Conservation (phyloP, 495 filamentous ascomycete species). For the Neurospora sp. region DNA sequence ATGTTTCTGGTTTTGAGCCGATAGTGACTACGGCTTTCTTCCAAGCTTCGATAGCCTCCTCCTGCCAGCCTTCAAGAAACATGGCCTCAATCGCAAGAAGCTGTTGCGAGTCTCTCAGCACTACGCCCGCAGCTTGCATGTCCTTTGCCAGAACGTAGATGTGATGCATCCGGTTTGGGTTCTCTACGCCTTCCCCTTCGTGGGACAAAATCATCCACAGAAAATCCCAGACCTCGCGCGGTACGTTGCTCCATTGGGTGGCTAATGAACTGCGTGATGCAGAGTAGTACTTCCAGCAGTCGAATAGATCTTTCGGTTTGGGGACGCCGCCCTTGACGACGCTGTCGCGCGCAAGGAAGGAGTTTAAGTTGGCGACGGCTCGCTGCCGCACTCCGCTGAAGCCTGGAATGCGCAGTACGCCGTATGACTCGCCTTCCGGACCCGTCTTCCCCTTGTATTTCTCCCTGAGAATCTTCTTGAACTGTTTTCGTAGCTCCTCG, state of each 20-base stretch:
- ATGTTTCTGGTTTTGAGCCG: constrained; percentile 40
- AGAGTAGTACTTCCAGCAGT: constrained; percentile 36
- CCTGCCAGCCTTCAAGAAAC: constrained; percentile 48
- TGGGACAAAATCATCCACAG: constrained; percentile 40
- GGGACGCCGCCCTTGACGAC: constrained; percentile 21
- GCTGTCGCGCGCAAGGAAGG: constrained; percentile 20
- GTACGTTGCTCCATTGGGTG: constrained; percentile 33
- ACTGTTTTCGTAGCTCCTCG: constrained; percentile 17
- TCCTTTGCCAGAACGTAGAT: constrained; percentile 52
- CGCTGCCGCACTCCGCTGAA: constrained; percentile 18
- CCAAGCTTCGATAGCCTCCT: constrained; percentile 55
- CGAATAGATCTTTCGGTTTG: constrained; percentile 18
- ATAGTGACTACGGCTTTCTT: constrained; percentile 45
- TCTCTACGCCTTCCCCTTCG: constrained; percentile 22
- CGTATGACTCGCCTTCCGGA: constrained; percentile 13
- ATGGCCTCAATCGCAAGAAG: constrained; percentile 56
- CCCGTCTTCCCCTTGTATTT: constrained; percentile 27
- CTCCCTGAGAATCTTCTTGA: constrained; percentile 26
- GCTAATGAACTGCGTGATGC: constrained; percentile 34
- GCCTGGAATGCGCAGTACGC: constrained; percentile 14
- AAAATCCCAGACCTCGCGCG: constrained; percentile 43
- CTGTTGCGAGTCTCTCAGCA: constrained; percentile 45
- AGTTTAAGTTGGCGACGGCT: constrained; percentile 12
- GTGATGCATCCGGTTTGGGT: constrained; percentile 47
- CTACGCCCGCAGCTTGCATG: constrained; percentile 43